Evolutionary conservation across 192 early-diverging fungal species (phyloP), one percentile per base, ranked within the genome.

Genomic region (Entomortierella beljakovae): DNA sequence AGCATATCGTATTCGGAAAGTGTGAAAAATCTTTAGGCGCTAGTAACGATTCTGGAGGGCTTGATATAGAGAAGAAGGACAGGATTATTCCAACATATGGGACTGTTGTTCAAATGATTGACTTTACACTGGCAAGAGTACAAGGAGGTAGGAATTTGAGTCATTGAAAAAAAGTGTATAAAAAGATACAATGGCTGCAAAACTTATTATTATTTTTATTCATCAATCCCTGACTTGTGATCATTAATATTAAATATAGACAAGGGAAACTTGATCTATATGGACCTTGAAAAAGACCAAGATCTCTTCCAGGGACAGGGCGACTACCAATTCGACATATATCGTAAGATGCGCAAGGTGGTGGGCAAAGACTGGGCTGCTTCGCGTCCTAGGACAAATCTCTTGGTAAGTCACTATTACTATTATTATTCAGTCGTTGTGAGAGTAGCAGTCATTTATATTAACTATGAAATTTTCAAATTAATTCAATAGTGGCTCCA

Each of bases 311-410:
- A 51, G 22, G 70, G 68, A 31, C 55, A 80, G 25, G 90, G 90
- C 23, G 92, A 93, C 68, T 88, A 88, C 50, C 92, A 93, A 71
- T 93, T 81, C 64, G 92, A 93, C 29, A 87, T 93, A 37, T 93
- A 93, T 52, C 82, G 92, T 32, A 84, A 88, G 79, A 93, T 93
- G 92, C 84, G 84, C 31, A 69, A 71, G 34, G 66, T 70, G 13
- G 59, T 77, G 11, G 64, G 58, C 6, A 68, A 66, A n/a, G 70
- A 88, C 34, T 88, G 87, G 87, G 53, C 63, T 1, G 51, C 60
- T 10, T 87, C 81, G 32, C 70, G 68, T 31, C 82, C 87, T 6
- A 70, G 68, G 35, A 87, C 82, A 8, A 88, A 88, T 63, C 69
- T 87, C 42, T 71, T 81, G 59, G 85, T 86, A 75, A 79, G 85